Evolutionary conservation across 2,329 filamentous ascomycete species (phyloP).

Genomic region (Diaporthe sp.): DNA sequence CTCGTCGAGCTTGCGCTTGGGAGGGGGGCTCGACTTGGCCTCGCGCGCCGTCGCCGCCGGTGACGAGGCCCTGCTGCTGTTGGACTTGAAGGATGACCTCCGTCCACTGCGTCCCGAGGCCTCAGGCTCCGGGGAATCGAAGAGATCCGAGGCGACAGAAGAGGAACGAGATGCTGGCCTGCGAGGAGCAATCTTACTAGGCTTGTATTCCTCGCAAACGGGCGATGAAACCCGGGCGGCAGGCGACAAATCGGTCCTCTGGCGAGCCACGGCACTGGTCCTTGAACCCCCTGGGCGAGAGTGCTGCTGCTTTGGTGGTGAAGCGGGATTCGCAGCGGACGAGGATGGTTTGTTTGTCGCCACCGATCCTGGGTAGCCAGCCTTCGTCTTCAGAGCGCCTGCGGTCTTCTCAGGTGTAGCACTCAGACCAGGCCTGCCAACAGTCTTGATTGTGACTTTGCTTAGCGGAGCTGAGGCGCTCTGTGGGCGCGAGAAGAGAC

Average conservation of each 20-base stretch:
- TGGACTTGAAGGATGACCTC: constrained; percentile 30
- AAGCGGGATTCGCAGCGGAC: not conserved
- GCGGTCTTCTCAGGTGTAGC: not conserved
- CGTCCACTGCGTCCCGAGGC: not conserved
- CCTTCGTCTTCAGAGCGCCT: not conserved
- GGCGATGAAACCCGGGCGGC: constrained; percentile 7
- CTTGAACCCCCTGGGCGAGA: not conserved
- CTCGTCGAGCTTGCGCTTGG: constrained; percentile 5
- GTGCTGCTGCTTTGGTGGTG: not conserved
- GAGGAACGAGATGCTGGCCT: constrained; percentile 22
- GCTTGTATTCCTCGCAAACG: constrained; percentile 3
- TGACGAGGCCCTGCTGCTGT: constrained; percentile 41
- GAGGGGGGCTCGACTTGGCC: not conserved
- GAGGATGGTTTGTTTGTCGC: not conserved
- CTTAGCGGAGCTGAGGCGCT: constrained; percentile 3
- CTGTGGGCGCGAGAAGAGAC: constrained; percentile 22
- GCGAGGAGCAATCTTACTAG: constrained; percentile 1
- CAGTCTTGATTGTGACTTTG: constrained; percentile 27
- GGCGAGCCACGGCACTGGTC: constrained; percentile 21
- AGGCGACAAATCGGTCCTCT: not conserved
- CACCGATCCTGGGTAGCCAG: not conserved
- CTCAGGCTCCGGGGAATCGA: constrained; percentile 19
- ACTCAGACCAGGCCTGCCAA: not conserved
- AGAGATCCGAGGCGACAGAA: constrained; percentile 5
- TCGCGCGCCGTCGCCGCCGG: constrained; percentile 32